Conservation (phyloP, 2,329 filamentous ascomycete species). For the Colletotrichum caudatum region DNA sequence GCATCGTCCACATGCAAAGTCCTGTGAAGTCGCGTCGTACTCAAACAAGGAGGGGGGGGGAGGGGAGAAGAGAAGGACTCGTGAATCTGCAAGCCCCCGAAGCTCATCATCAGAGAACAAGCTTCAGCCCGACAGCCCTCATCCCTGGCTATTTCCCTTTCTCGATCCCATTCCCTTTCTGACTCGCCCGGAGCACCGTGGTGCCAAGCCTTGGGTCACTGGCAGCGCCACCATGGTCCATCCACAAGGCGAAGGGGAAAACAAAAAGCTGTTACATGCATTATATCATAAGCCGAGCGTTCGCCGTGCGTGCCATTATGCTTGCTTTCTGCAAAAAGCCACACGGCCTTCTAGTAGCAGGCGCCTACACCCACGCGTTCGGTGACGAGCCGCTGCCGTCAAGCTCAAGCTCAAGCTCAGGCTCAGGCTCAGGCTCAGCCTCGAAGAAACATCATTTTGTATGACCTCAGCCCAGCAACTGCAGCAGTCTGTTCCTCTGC, state of each 20-base stretch:
- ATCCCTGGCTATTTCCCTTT: conserved; percentile 24
- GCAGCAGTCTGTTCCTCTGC: conserved; percentile 19
- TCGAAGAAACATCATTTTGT: conserved; percentile 10
- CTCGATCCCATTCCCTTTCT: conserved; percentile 18
- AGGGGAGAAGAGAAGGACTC: neutral
- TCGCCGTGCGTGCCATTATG: neutral
- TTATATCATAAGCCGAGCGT: conserved; percentile 17
- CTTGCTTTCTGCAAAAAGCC: conserved; percentile 3
- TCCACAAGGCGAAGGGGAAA: neutral
- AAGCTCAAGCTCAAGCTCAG: neutral
- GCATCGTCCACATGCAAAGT: conserved; percentile 33
- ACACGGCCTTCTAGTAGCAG: neutral
- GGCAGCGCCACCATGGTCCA: neutral
- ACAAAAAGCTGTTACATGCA: conserved; percentile 22
- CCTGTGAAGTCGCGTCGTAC: conserved; percentile 3
- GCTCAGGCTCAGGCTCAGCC: conserved; percentile 6
- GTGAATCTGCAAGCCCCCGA: conserved; percentile 16
- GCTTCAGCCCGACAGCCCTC: conserved; percentile 35
- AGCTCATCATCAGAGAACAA: conserved; percentile 30
- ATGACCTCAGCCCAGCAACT: conserved; percentile 27
- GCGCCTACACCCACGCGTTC: conserved; percentile 4
- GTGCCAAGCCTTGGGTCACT: conserved; percentile 35
- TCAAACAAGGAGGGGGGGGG: neutral
- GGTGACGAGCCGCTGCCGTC: conserved; percentile 2
- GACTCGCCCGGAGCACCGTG: conserved; percentile 19